Evolutionary conservation across 1,139 yeast genomes (phyloP), one percentile per base, ranked within the genome.

Genomic region (Wickerhamomyces sp.): DNA sequence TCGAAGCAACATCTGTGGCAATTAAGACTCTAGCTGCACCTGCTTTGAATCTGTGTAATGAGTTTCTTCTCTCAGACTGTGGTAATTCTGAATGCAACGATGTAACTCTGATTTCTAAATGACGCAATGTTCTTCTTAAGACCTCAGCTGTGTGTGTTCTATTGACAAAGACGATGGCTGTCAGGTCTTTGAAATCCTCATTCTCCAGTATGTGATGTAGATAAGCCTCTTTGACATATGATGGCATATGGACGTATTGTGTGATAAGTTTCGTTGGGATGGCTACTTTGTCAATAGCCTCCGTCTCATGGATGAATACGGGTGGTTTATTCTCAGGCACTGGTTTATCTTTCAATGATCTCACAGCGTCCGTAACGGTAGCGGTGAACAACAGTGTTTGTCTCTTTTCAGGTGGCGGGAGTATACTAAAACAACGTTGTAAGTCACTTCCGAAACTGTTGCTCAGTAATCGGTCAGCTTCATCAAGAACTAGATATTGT

Each of bases 81-180:
- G 93, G 89, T 94, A 91, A 81, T 54, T 88, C 91, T 2, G 98
- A 89, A 55, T 93, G 98, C 38, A 91, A 65, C 2, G 96, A 84
- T 0, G 97, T 85, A 6, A 86, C 93, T 42, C 91, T 68, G 24
- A 88, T 70, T 16, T 82, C 95, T 42, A 91, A 58, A 33, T 75
- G 71, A 41, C 86, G 71, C 30, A 91, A 65, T 23, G 87, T 75
- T 51, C 96, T 70, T 52, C 94, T 69, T 35, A 91, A 61, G 14
- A 85, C 68, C 62, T 91, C 98, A 1, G 97, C 97, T 0, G 95
- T 86, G 39, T 69, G 69, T 1, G 97, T 88, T 49, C 96, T 68
- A 62, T 91, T 93, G 17, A 88, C 97, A 62, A 91, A 91, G 18
- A 91, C 81, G 30, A 91, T 86, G 3, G 80, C 87, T 10, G 86